Conservation (phyloP, 495 filamentous ascomycete species). For the Darksidea phi region DNA sequence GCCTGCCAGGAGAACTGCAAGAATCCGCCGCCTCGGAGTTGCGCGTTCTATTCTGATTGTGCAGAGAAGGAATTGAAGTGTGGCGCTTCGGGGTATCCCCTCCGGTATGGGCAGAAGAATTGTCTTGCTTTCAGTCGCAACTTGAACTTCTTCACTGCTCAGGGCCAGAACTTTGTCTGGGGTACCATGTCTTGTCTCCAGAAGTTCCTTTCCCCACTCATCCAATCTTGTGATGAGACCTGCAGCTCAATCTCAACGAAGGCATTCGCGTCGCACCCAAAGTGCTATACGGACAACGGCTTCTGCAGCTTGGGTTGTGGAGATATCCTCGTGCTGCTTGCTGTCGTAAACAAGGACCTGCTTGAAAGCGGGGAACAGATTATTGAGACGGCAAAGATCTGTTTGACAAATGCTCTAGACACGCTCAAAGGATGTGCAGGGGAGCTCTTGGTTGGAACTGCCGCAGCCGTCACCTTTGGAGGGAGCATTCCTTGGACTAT, state of each 20-base stretch:
- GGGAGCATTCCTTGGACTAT: not conserved
- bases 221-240: not conserved
- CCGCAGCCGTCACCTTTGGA: not conserved
- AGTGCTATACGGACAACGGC: not conserved
- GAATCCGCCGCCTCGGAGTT: not conserved
- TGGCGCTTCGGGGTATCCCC: not conserved
- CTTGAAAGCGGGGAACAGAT: not conserved
- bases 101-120: not conserved
- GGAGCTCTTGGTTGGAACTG: not conserved
- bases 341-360: not conserved
- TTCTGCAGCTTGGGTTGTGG: not conserved
- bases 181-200: not conserved
- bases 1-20: not conserved
- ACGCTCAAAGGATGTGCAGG: not conserved
- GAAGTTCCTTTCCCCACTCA: not conserved
- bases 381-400: not conserved
- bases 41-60: not conserved
- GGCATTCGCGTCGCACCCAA: not conserved
- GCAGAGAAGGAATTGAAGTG: not conserved
- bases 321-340: not conserved
- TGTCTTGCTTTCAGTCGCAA: not conserved
- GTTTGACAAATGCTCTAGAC: not conserved
- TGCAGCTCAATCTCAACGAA: not conserved
- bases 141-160: not conserved
- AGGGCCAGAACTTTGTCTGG: slow-evolving; percentile 1